Base-by-base conservation (phyloP, 2,329 filamentous ascomycete genomes). In the Penicillium capsulatum region DNA sequence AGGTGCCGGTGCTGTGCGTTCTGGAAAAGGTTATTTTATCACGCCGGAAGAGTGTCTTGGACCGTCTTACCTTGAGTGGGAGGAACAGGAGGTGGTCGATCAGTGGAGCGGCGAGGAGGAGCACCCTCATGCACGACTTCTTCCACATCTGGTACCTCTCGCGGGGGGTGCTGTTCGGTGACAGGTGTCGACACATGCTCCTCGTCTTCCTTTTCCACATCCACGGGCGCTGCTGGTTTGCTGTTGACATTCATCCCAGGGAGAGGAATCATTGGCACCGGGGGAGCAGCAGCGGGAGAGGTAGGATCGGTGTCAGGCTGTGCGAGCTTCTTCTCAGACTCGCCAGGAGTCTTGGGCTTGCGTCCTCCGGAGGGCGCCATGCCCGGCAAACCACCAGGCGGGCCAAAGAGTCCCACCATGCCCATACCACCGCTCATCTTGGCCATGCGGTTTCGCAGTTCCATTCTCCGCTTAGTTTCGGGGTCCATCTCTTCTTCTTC, bases 371-470 rank as follows among this genome's bases (percentile, higher is more conserved):
- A 45, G 61, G 66, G 68, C 43, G 75, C 70, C 68, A 84, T 76
- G 19, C 64, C 58, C 11, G 81, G 77, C 61, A 88, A 78, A 44
- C 80, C 80, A 26, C 76, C 78, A 24, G 82, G 80, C 14, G 78
- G 77, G 13, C 86, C 87, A 63, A 94, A 94, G 81, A 97, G 92
- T 55, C 88, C 87, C 61, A 88, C 81, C 84, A 97, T 94, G 32
- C 88, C 88, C 87, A 95, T 95, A 15, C 91, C 91, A 39, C 91
- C 91, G 53, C 91, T 94, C 84, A 98, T 92, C 69, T 95, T 96
- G 31, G 92, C 92, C 88, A 98, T 98, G 54, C 92, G 81, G 46
- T 92, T 89, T 44, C 92, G 81, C 20, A 98, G 74, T 61, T 96
- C 91, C 67, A 95, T 82, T 60, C 84, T 86, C 36, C 90, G 83